These are phyloP conservation scores for Colletotrichum sp. DNA, from an alignment of 2,329 filamentous ascomycete species.

Conservation along the genomic window DNA sequence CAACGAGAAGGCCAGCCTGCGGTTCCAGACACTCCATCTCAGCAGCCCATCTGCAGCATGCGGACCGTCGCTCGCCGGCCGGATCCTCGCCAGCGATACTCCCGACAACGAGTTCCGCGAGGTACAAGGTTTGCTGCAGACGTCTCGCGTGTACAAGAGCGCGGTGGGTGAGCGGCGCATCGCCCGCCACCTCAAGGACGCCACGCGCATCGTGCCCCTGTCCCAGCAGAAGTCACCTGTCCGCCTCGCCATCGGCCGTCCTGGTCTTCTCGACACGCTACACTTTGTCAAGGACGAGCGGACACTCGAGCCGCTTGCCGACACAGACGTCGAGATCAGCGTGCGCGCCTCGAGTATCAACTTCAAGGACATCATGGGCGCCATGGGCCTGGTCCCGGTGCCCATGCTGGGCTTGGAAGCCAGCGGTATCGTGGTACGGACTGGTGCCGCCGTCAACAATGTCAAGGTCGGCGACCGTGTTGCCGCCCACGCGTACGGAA, in stretches of 20 bases:
- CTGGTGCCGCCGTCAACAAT: constrained; percentile 20
- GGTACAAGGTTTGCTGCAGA: background rate
- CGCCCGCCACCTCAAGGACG: constrained; percentile 26
- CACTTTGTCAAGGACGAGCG: constrained; percentile 29
- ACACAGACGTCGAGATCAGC: constrained; percentile 35
- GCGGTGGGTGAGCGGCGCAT: constrained; percentile 26
- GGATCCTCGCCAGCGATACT: background rate
- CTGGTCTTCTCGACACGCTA: constrained; percentile 31
- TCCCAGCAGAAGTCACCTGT: background rate
- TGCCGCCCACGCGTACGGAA: background rate
- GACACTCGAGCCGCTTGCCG: constrained; percentile 14
- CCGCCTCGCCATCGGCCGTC: constrained; percentile 19
- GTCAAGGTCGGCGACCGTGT: constrained; percentile 11
- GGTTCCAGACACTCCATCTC: background rate
- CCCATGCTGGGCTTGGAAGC: constrained; percentile 29
- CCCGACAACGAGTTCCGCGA: background rate
- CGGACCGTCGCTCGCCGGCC: background rate
- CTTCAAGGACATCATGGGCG: constrained; percentile 38
- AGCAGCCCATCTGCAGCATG: background rate
- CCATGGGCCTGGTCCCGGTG: constrained; percentile 28
- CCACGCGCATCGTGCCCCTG: constrained; percentile 6
- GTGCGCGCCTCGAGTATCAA: constrained; percentile 35
- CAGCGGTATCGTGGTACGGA: constrained; percentile 21
- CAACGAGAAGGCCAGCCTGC: background rate
- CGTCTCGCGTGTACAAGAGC: constrained; percentile 28